These are phyloP conservation scores for Solanum bukasovii DNA, from an alignment of 257 asterid species.

Conservation along the genomic window DNA sequence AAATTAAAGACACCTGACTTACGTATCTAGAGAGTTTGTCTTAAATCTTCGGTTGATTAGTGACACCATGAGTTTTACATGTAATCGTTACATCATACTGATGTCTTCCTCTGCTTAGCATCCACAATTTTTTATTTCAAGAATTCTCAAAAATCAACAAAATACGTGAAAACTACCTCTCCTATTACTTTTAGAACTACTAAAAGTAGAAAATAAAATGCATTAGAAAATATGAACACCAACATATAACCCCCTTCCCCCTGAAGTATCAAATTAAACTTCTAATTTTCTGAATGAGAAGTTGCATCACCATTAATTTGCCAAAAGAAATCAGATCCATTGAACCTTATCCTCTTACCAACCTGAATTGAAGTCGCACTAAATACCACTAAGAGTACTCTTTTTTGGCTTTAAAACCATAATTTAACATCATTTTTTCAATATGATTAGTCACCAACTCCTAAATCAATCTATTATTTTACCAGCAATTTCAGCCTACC, in stretches of 20 bases:
- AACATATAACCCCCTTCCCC: background rate
- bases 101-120: too few species aligned
- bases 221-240: background rate
- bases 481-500: background rate
- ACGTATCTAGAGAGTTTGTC: too few species aligned
- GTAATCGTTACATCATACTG: too few species aligned
- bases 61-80: too few species aligned
- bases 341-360: background rate
- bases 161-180: background rate
- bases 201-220: background rate
- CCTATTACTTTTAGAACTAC: background rate
- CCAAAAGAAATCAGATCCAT: background rate
- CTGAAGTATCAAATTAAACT: background rate
- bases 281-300: background rate
- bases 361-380: background rate
- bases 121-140: too few species aligned
- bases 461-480: background rate
- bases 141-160: background rate
- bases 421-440: background rate
- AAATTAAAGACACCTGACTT: too few species aligned
- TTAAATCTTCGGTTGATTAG: too few species aligned
- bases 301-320: background rate
- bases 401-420: background rate
- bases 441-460: background rate
- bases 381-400: background rate